phyloP scores from a whole-genome alignment of 441 rosid species.

The Erodium texanum region DNA sequence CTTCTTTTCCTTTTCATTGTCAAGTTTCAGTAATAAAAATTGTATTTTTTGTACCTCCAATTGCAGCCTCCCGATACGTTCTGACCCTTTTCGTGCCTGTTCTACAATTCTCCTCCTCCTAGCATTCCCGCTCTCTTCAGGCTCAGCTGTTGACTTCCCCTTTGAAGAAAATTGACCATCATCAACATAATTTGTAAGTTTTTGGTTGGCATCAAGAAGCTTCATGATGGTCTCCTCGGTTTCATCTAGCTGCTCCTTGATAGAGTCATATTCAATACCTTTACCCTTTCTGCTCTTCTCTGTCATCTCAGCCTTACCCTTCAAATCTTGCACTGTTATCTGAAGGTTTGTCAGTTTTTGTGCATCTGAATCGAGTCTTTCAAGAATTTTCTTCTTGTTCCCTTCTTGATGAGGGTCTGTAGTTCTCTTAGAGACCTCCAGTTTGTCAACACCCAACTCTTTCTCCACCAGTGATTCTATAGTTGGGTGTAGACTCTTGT shows the following conservation, averaged over 20 bases:
- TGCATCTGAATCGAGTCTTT: conserved; percentile 80
- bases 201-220: conserved; percentile 50
- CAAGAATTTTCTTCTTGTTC: conserved; percentile 61
- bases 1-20: conserved; percentile 48
- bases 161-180: conserved; percentile 34
- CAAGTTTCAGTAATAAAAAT: conserved; percentile 59
- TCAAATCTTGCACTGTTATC: conserved; percentile 66
- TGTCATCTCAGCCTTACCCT: conserved; percentile 57
- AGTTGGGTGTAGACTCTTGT: conserved; percentile 36
- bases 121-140: conserved; percentile 38
- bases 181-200: conserved; percentile 42
- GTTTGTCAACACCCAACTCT: conserved; percentile 63
- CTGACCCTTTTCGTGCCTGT: conserved; percentile 75
- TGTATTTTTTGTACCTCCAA: conserved; percentile 88
- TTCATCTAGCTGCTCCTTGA: conserved; percentile 74
- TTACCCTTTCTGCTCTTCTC: conserved; percentile 53
- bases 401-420: conserved; percentile 44
- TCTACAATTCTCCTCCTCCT: conserved; percentile 49
- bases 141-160: conserved; percentile 35
- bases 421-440: conserved; percentile 45
- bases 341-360: conserved; percentile 81
- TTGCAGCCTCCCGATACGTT: conserved; percentile 74
- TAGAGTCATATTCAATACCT: conserved; percentile 49
- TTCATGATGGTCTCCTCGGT: conserved; percentile 57
- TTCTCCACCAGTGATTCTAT: conserved; percentile 63